Evolutionary conservation across 2,329 filamentous ascomycete genomes (phyloP).

Genomic region (Stagonosporopsis chrysanthemi): DNA sequence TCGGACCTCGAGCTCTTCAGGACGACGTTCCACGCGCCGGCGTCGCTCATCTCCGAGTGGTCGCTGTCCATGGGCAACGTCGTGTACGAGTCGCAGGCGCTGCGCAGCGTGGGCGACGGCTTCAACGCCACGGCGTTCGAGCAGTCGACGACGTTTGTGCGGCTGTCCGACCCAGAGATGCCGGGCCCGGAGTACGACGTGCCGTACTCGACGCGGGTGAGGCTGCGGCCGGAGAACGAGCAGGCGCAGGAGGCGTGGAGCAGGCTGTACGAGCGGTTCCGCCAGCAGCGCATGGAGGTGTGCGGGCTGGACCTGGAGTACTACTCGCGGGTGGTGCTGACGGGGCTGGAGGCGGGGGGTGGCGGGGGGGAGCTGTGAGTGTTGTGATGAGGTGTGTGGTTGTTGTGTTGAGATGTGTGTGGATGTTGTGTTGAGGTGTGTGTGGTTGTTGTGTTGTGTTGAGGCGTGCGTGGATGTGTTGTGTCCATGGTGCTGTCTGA

Average conservation of each 20-base stretch:
- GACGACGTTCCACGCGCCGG: slow-evolving; percentile 37
- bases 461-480: too few species aligned
- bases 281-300: slow-evolving; percentile 59
- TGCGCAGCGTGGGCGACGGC: slow-evolving; percentile 38
- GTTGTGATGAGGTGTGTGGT: too few species aligned
- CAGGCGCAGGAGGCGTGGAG: slow-evolving; percentile 59
- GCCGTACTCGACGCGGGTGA: slow-evolving; percentile 52
- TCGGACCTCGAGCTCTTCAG: slow-evolving; percentile 47
- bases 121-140: slow-evolving; percentile 58
- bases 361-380: slow-evolving; percentile 10
- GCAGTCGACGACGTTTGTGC: slow-evolving; percentile 55
- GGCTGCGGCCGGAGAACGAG: slow-evolving; percentile 54
- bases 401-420: too few species aligned
- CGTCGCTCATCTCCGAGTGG: slow-evolving; percentile 49
- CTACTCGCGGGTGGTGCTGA: slow-evolving; percentile 41
- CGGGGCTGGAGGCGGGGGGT: slow-evolving; percentile 8
- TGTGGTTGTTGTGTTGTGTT: too few species aligned
- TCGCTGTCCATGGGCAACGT: slow-evolving; percentile 50
- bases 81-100: slow-evolving; percentile 44
- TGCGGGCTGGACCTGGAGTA: slow-evolving; percentile 61
- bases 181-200: slow-evolving; percentile 61
- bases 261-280: slow-evolving; percentile 58
- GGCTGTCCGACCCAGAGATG: slow-evolving; percentile 56
- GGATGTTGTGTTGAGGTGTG: too few species aligned
- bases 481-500: too few species aligned